Evolutionary conservation across 805 yeast genomes (phyloP).

Genomic region (Kuraishia floccosa): DNA sequence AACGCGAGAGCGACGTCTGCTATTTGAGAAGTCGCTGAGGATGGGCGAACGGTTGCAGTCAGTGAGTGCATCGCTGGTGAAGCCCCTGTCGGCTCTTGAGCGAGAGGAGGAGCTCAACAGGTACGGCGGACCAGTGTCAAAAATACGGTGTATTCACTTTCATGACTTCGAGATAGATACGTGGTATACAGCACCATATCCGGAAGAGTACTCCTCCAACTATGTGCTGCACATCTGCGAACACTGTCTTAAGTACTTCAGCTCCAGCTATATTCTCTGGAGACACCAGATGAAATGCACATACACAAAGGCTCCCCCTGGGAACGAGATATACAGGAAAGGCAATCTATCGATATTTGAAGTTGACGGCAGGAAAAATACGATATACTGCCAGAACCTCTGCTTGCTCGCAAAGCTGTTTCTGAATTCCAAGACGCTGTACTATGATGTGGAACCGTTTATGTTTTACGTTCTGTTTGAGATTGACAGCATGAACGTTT

Average conservation of each 20-base stretch:
- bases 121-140: slow-evolving; percentile 19
- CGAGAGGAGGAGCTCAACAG: slow-evolving; percentile 12
- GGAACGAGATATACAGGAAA: slow-evolving; percentile 80
- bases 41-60: no score
- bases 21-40: slow-evolving; percentile 30
- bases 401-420: slow-evolving; percentile 86
- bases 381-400: slow-evolving; percentile 76
- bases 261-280: slow-evolving; percentile 49
- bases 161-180: slow-evolving; percentile 70
- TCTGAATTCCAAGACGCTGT: slow-evolving; percentile 81
- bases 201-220: slow-evolving; percentile 65
- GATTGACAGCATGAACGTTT: slow-evolving; percentile 33
- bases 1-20: slow-evolving; percentile 19
- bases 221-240: slow-evolving; percentile 69
- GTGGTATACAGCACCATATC: slow-evolving; percentile 92
- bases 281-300: slow-evolving; percentile 74
- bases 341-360: slow-evolving; percentile 68
- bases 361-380: slow-evolving; percentile 81
- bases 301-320: slow-evolving; percentile 65
- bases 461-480: slow-evolving; percentile 80
- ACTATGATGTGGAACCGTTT: slow-evolving; percentile 94
- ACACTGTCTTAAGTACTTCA: slow-evolving; percentile 71
- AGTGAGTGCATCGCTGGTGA: slow-evolving; percentile 22
- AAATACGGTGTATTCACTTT: slow-evolving; percentile 56
- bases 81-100: no score